Percentiles rank a stretch among this genome's conserved stretches.
Evolutionary conservation across 306 rosid genomes (phyloP).

Genomic region (Acacia melanoxylon): DNA sequence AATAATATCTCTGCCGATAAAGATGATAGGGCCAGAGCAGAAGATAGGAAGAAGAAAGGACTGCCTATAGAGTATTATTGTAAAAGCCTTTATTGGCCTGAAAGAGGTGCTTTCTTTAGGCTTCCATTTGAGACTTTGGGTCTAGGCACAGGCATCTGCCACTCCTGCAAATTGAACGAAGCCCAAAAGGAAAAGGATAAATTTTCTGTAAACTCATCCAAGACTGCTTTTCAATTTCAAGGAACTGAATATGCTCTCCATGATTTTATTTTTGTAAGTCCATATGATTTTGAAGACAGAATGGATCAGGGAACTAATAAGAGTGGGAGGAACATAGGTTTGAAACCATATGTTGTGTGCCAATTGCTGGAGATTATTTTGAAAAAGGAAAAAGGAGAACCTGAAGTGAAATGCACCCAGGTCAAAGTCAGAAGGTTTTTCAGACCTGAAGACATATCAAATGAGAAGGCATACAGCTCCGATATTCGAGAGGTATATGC

Average conservation of each 20-base stretch:
- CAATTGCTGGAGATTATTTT: slow-evolving; percentile 66
- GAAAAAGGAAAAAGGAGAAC: slow-evolving; percentile 50
- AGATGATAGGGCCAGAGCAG: slow-evolving; percentile 70
- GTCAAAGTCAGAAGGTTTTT: slow-evolving; percentile 81
- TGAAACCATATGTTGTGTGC: slow-evolving; percentile 80
- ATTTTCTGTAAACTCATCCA: slow-evolving; percentile 56
- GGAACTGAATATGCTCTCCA: slow-evolving; percentile 65
- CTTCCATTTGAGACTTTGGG: slow-evolving; percentile 69
- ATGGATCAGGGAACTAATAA: slow-evolving; percentile 56
- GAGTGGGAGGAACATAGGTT: slow-evolving; percentile 86
- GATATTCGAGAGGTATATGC: slow-evolving; percentile 51
- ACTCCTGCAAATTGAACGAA: slow-evolving; percentile 65
- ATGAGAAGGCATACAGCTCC: slow-evolving; percentile 62
- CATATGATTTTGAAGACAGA: slow-evolving; percentile 60
- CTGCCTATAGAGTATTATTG: slow-evolving; percentile 74
- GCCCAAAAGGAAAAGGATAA: slow-evolving; percentile 52
- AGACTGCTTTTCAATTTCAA: slow-evolving; percentile 52
- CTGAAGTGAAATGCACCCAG: slow-evolving; percentile 51
- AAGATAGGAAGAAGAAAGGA: slow-evolving; percentile 81
- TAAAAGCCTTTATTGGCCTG: slow-evolving; percentile 86
- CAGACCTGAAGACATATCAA: slow-evolving; percentile 88
- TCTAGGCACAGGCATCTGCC: slow-evolving; percentile 73
- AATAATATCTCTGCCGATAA: slow-evolving; percentile 55
- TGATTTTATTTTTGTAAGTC: slow-evolving; percentile 70
- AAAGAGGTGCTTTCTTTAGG: slow-evolving; percentile 77